Percentiles rank a stretch among this genome's conserved stretches.
Conservation (phyloP, 2,329 filamentous ascomycete species). For the Calonectria fujianensis region DNA sequence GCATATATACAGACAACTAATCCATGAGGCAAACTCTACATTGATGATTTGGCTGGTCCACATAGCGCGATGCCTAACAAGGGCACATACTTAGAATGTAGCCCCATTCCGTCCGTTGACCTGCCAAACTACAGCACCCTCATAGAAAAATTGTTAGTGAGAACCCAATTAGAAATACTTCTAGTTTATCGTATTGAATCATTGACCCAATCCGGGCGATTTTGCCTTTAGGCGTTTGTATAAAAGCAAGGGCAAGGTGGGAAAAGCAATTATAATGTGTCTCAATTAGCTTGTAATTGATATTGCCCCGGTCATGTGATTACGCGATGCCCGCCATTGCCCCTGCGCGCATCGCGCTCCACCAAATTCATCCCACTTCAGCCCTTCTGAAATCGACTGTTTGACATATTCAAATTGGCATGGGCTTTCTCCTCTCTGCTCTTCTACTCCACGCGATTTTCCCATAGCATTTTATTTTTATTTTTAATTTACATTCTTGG, state of each 20-base stretch:
- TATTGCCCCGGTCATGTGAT: conserved; percentile 55
- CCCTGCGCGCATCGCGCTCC: conserved; percentile 50
- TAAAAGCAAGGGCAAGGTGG: background rate
- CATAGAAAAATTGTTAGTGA: background rate
- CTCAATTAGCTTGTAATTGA: background rate
- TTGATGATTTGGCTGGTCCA: background rate
- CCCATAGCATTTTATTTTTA: background rate
- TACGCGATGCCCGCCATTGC: conserved; percentile 54
- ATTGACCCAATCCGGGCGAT: background rate
- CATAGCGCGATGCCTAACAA: background rate
- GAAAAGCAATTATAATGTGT: background rate
- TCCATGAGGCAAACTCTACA: background rate
- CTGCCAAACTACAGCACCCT: background rate
- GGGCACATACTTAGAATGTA: background rate
- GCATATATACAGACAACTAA: background rate
- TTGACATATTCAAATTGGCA: conserved; percentile 18
- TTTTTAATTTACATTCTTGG: conserved; percentile 1
- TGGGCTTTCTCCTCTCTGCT: background rate
- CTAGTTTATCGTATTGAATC: background rate
- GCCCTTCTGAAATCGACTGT: background rate
- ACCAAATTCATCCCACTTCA: conserved; percentile 45
- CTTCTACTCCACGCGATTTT: background rate
- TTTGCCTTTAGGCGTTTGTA: background rate
- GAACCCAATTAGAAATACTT: background rate
- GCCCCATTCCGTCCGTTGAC: background rate